Evolutionary conservation across 73 alveolate genomes (phyloP).

Genomic region (Stentor roeselii): DNA sequence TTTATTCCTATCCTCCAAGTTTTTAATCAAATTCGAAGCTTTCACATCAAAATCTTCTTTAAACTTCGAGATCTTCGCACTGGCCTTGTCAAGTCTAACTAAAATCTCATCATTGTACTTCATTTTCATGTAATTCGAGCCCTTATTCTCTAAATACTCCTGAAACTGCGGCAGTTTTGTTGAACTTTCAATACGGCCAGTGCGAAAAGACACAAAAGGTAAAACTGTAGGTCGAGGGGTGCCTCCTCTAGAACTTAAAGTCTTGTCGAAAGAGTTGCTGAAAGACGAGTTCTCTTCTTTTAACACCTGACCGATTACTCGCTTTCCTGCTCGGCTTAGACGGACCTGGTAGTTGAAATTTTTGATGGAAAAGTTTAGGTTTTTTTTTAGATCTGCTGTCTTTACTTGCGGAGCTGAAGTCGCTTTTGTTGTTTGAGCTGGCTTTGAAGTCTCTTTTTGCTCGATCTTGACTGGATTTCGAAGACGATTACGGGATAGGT

Average conservation of each 20-base stretch:
- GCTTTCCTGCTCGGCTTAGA: slow-evolving; percentile 16
- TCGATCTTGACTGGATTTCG: not conserved
- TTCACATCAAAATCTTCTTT: slow-evolving; percentile 1
- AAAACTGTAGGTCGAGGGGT: not conserved
- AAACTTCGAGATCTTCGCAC: not conserved
- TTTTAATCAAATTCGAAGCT: not conserved
- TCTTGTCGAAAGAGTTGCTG: not conserved
- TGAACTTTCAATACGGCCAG: not conserved
- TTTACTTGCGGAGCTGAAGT: not conserved
- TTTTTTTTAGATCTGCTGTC: not conserved
- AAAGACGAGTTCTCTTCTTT: not conserved
- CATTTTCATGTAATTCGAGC: not conserved
- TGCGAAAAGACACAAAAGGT: not conserved
- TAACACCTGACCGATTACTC: not conserved
- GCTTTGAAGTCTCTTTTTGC: not conserved
- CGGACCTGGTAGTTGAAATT: not conserved
- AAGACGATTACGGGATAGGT: not conserved
- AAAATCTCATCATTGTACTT: not conserved
- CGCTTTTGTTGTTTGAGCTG: not conserved
- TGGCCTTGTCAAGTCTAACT: not conserved
- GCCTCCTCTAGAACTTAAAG: not conserved
- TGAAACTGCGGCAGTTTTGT: not conserved
- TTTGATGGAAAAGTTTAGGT: not conserved
- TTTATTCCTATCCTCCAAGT: not conserved
- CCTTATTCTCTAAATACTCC: slow-evolving; percentile 4